phyloP scores from a whole-genome alignment of 306 rosid species.

The Vicia faba region DNA sequence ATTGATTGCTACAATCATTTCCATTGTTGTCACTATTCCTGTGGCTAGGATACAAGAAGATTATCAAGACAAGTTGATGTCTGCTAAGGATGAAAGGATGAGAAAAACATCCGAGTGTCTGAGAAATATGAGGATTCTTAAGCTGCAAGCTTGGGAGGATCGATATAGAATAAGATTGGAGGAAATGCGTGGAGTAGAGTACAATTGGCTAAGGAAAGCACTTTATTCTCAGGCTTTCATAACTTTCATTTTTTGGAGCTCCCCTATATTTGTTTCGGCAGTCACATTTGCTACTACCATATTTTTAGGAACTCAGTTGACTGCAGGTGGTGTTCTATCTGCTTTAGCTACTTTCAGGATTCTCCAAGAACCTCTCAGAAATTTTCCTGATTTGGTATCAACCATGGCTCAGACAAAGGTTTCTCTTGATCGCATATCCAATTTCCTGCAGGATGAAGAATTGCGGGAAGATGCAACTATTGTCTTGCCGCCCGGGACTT shows the following conservation, averaged over 20 bases:
- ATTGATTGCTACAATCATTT: constrained; percentile 84
- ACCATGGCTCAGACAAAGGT: constrained; percentile 99
- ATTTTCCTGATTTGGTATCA: constrained; percentile 97
- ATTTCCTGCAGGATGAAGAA: constrained; percentile 90
- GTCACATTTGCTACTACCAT: constrained; percentile 86
- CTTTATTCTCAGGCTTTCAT: constrained; percentile 96
- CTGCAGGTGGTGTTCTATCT: constrained; percentile 98
- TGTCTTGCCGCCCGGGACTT: constrained; percentile 65
- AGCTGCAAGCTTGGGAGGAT: constrained; percentile 98
- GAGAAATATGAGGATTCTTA: constrained; percentile 94
- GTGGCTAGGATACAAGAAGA: constrained; percentile 85
- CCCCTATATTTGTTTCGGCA: constrained; percentile 96
- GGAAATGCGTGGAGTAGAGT: constrained; percentile 94
- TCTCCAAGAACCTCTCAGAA: constrained; percentile 98
- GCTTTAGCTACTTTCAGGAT: constrained; percentile 99
- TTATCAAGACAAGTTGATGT: constrained; percentile 93
- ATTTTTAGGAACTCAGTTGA: constrained; percentile 76
- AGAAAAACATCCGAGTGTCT: constrained; percentile 93
- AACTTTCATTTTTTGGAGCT: constrained; percentile 99
- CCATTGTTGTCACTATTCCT: constrained; percentile 82
- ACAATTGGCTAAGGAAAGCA: constrained; percentile 89
- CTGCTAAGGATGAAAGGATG: constrained; percentile 99
- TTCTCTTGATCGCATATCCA: constrained; percentile 91
- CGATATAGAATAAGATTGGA: constrained; percentile 73
- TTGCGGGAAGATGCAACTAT: constrained; percentile 88